Evolutionary conservation across 108 stramenopile genomes (phyloP).

Genomic region (Nitzschia putrida): DNA sequence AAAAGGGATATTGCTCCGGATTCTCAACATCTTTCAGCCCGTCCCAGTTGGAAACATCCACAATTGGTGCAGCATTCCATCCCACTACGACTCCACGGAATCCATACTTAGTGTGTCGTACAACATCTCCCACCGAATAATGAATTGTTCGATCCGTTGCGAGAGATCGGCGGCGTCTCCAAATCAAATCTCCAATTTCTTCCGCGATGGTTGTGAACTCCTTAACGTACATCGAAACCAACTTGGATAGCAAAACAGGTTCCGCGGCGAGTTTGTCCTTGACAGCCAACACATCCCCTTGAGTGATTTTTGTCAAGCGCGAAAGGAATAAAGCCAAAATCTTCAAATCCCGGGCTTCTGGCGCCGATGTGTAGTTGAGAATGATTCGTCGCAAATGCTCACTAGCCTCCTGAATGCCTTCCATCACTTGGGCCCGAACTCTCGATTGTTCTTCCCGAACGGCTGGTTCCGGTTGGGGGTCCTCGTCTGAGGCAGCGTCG

Average conservation of each 20-base stretch:
- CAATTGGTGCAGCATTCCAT: conserved; percentile 62
- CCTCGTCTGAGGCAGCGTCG: conserved; percentile 31
- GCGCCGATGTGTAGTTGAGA: conserved; percentile 35
- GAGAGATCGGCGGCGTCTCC: conserved; percentile 43
- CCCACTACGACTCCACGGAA: conserved; percentile 78
- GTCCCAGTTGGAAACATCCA: conserved; percentile 79
- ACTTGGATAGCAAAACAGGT: conserved; percentile 7
- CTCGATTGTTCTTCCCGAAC: conserved; percentile 18
- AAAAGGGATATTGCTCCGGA: conserved; percentile 74
- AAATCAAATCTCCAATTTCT: conserved; percentile 57
- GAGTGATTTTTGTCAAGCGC: conserved; percentile 16
- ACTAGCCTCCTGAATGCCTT: conserved; percentile 34
- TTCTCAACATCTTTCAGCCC: conserved; percentile 65
- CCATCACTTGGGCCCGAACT: conserved; percentile 11
- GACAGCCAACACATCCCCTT: conserved; percentile 27
- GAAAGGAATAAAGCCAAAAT: conserved; percentile 32
- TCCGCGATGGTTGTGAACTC: conserved; percentile 42
- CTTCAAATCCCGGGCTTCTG: conserved; percentile 24
- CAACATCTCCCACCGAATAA: conserved; percentile 68
- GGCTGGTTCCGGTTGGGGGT: not conserved
- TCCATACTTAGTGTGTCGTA: conserved; percentile 71
- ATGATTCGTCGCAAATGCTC: conserved; percentile 27
- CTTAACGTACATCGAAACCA: conserved; percentile 41
- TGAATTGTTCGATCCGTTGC: conserved; percentile 41
- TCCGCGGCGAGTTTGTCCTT: conserved; percentile 23